Evolutionary conservation across 2,329 filamentous ascomycete genomes (phyloP).

Genomic region (Cytospora mali): DNA sequence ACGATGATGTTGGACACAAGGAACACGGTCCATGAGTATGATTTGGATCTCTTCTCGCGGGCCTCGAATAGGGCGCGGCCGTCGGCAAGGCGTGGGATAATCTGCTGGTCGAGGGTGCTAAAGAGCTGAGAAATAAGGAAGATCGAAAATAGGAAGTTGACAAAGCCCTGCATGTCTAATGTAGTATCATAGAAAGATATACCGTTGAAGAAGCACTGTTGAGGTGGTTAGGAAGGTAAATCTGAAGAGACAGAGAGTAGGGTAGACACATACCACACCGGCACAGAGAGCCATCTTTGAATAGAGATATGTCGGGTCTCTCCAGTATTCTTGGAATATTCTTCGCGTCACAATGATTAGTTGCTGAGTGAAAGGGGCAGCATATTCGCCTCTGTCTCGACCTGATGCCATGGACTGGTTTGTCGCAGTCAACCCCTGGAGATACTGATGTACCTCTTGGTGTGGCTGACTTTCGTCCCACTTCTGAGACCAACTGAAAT

Average conservation of each 20-base stretch:
- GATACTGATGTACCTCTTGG: no score
- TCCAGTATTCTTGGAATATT: slow-evolving; percentile 83
- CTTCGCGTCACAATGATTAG: slow-evolving; percentile 65
- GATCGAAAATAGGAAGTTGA: slow-evolving; percentile 84
- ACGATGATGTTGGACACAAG: slow-evolving; percentile 81
- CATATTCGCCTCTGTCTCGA: no score
- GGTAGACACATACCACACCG: slow-evolving; percentile 61
- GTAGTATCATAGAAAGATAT: slow-evolving; percentile 76
- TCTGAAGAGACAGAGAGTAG: slow-evolving; percentile 55
- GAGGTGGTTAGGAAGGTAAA: slow-evolving; percentile 61
- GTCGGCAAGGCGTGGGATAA: slow-evolving; percentile 74
- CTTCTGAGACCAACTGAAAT: slow-evolving; percentile 72
- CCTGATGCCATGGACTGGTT: no score
- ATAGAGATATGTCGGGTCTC: slow-evolving; percentile 77
- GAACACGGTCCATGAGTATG: slow-evolving; percentile 84
- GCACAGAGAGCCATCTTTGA: slow-evolving; percentile 69
- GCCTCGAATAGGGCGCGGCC: slow-evolving; percentile 80
- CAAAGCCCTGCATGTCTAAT: slow-evolving; percentile 74
- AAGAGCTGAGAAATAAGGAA: slow-evolving; percentile 69
- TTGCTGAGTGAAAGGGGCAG: slow-evolving; percentile 71
- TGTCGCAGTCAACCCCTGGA: no score
- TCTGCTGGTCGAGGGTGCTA: slow-evolving; percentile 78
- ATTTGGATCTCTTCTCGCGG: slow-evolving; percentile 80
- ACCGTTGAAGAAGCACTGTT: slow-evolving; percentile 77
- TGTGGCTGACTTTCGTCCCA: slow-evolving; percentile 62